phyloP scores from a whole-genome alignment of 805 yeast genomes.

The Nakazawaea molendinolei region DNA sequence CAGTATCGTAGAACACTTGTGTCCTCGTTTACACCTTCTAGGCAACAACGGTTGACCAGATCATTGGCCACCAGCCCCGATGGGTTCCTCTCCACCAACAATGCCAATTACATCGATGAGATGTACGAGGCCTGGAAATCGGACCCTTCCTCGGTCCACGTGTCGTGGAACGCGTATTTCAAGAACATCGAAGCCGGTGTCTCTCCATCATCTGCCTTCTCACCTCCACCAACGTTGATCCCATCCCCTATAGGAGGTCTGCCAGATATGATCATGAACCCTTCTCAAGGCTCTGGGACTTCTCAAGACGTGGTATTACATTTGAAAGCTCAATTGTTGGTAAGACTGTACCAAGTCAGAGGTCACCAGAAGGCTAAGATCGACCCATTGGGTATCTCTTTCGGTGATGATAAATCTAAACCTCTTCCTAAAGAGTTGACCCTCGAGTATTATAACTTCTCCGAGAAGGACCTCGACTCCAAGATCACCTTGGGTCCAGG shows the following conservation, averaged over 20 bases:
- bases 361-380: slow-evolving; percentile 94
- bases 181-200: slow-evolving; percentile 75
- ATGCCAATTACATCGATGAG: slow-evolving; percentile 92
- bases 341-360: slow-evolving; percentile 97
- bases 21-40: no score
- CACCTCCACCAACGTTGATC: slow-evolving; percentile 86
- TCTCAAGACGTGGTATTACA: slow-evolving; percentile 73
- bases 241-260: slow-evolving; percentile 78
- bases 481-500: slow-evolving; percentile 95
- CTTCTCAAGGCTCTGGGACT: slow-evolving; percentile 40
- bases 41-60: slow-evolving; percentile 16
- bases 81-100: slow-evolving; percentile 73
- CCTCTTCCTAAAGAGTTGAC: slow-evolving; percentile 80
- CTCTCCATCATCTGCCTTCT: slow-evolving; percentile 70
- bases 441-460: slow-evolving; percentile 85
- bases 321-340: slow-evolving; percentile 90
- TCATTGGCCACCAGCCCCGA: slow-evolving; percentile 43
- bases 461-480: slow-evolving; percentile 76
- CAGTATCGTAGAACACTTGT: no score
- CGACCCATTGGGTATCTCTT: slow-evolving; percentile 91
- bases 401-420: slow-evolving; percentile 53
- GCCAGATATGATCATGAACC: slow-evolving; percentile 42
- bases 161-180: slow-evolving; percentile 96
- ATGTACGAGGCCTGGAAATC: slow-evolving; percentile 93
- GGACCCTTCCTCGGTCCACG: slow-evolving; percentile 89